phyloP scores from a whole-genome alignment of 75 land plant genomes.

The Sequoia sempervirens region DNA sequence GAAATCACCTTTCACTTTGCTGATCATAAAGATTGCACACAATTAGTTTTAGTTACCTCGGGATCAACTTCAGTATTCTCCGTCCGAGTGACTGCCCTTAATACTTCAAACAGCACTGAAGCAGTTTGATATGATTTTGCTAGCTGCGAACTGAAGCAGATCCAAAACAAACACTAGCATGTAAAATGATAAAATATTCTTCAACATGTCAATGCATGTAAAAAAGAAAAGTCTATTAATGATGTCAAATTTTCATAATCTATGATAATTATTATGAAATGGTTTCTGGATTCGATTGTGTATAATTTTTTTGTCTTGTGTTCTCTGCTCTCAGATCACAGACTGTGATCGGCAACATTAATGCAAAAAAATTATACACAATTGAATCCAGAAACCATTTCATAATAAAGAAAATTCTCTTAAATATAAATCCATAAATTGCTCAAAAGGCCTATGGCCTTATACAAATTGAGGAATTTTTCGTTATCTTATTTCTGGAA shows the following conservation, averaged over 20 bases:
- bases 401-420: too few species aligned
- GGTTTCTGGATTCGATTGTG: too few species aligned
- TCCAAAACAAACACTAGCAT: neutral
- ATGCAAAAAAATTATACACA: too few species aligned
- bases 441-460: neutral
- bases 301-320: too few species aligned
- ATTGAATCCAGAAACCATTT: too few species aligned
- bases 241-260: too few species aligned
- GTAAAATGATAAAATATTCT: neutral
- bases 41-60: constrained; percentile 28
- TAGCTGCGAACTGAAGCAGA: constrained; percentile 42
- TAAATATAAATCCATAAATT: neutral
- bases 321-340: too few species aligned
- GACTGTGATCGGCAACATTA: too few species aligned
- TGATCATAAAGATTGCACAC: neutral
- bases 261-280: too few species aligned
- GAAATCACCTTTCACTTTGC: neutral
- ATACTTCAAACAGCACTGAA: constrained; percentile 71
- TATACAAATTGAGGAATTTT: neutral
- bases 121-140: constrained; percentile 60
- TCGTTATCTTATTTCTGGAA: neutral
- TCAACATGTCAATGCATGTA: neutral
- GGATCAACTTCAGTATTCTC: constrained; percentile 48
- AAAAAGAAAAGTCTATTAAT: too few species aligned
- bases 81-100: constrained; percentile 46